phyloP scores from a whole-genome alignment of 345 rosid species.

The Pistacia integerrima region DNA sequence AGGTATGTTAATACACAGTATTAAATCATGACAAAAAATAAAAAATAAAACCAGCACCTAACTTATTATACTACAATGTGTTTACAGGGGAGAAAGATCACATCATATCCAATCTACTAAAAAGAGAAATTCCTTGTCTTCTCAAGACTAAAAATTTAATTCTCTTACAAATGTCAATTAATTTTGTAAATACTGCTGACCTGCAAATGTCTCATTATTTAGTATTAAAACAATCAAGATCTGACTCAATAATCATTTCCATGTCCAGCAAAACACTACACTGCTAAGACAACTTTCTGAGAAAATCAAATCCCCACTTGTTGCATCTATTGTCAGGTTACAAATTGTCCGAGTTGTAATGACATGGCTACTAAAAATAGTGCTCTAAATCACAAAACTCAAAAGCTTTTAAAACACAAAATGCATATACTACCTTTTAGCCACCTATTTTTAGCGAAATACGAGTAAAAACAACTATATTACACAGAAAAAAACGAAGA shows the following conservation, averaged over 20 bases:
- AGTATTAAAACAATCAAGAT: not conserved
- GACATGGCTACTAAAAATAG: not conserved
- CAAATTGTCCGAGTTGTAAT: not conserved
- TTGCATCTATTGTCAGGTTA: not conserved
- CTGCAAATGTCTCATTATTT: not conserved
- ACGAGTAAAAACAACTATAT: not conserved
- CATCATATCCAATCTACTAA: not conserved
- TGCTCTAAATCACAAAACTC: not conserved
- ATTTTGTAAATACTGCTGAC: not conserved
- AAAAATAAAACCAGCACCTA: not conserved
- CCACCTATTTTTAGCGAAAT: not conserved
- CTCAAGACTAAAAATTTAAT: not conserved
- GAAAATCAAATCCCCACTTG: constrained; percentile 9
- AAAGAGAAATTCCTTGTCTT: not conserved
- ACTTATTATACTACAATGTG: not conserved
- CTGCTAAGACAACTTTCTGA: not conserved
- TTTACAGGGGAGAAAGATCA: not conserved
- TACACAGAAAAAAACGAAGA: not conserved
- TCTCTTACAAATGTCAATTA: not conserved
- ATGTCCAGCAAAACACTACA: too few species aligned
- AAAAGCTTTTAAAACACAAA: not conserved
- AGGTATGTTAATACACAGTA: not conserved
- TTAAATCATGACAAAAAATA: not conserved
- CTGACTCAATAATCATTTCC: not conserved
- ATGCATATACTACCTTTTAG: not conserved